These are phyloP conservation scores for Marasmius oreades DNA, from an alignment of 1,284 basidiomycete species.

Conservation along the genomic window DNA sequence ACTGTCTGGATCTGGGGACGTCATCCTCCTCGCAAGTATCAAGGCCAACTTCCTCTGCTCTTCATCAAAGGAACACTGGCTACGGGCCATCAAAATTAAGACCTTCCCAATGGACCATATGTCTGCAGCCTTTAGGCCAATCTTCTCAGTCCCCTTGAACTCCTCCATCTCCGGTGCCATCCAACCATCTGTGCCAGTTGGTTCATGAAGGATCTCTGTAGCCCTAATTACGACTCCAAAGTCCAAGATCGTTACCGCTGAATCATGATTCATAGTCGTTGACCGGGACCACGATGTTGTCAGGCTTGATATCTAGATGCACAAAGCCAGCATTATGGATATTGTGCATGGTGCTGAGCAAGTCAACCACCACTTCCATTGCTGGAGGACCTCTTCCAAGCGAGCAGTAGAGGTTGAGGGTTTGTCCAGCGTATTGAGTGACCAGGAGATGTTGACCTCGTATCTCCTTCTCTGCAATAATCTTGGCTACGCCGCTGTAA, in stretches of 20 bases:
- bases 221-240: neutral
- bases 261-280: neutral
- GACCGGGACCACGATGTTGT: neutral
- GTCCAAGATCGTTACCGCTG: neutral
- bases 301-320: slow-evolving; percentile 9
- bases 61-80: no score
- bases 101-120: neutral
- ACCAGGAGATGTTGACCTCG: neutral
- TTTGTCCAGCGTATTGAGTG: neutral
- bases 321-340: neutral
- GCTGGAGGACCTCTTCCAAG: neutral
- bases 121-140: neutral
- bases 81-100: neutral
- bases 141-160: neutral
- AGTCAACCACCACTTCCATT: neutral
- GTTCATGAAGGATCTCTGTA: neutral
- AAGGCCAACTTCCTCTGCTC: no score
- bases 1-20: no score
- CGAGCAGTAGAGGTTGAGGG: neutral
- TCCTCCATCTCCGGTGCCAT: neutral
- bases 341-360: neutral
- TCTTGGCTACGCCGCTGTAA: neutral
- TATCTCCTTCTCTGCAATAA: neutral
- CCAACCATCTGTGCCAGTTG: no score
- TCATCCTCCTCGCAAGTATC: no score